A percentile compares a stretch with the other conserved stretches of the same genome.
Evolutionary conservation across 176 grass and related monocot genomes (phyloP).

Genomic region (Melocanna baccifera): DNA sequence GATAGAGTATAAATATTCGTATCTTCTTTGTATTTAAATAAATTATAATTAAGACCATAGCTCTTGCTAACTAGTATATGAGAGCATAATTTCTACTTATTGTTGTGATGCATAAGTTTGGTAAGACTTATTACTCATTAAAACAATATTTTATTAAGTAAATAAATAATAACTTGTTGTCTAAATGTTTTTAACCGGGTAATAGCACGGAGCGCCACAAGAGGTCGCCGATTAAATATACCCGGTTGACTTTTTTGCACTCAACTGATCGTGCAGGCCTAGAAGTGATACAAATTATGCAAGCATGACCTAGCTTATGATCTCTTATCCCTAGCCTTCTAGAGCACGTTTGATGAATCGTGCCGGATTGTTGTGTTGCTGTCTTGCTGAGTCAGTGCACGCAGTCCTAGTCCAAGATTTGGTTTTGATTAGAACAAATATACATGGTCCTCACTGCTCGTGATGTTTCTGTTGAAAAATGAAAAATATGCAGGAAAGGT

Average conservation of each 20-base stretch:
- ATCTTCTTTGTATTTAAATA: too few relatives aligned
- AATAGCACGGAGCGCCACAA: too few relatives aligned
- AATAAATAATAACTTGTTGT: too few relatives aligned
- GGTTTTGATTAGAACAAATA: background rate
- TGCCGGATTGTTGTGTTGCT: background rate
- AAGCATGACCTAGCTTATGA: slow-evolving; percentile 5
- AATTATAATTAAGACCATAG: too few relatives aligned
- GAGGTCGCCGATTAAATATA: background rate
- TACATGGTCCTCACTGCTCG: background rate
- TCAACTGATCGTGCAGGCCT: background rate
- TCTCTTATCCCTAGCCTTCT: background rate
- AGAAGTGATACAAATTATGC: background rate
- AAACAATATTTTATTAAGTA: too few relatives aligned
- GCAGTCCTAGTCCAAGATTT: slow-evolving; percentile 27
- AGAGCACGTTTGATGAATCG: slow-evolving; percentile 17
- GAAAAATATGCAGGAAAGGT: background rate
- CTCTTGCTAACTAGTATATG: too few relatives aligned
- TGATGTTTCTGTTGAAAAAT: background rate
- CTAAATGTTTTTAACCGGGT: too few relatives aligned
- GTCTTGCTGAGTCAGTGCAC: background rate
- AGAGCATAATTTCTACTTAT: too few relatives aligned
- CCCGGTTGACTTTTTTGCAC: slow-evolving; percentile 13
- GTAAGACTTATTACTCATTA: too few relatives aligned
- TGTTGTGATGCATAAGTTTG: too few relatives aligned
- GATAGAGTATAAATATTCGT: too few relatives aligned